Base-by-base conservation (phyloP, 2,329 filamentous ascomycete genomes). In the Nigrospora oryzae region DNA sequence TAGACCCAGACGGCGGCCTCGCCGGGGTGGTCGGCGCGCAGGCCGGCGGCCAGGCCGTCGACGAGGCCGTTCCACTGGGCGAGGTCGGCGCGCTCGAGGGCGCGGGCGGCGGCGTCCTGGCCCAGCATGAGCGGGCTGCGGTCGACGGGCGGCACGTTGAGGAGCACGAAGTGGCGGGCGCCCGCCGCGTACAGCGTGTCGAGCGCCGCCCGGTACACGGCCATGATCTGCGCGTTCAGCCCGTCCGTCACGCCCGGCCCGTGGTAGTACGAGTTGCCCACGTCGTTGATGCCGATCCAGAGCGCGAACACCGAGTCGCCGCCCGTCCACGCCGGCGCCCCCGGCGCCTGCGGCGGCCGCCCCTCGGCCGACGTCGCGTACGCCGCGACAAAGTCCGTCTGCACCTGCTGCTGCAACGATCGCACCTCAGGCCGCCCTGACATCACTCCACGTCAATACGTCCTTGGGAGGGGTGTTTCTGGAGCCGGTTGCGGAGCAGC, bases 121-220 rank as follows among this genome's bases (percentile, higher is more conserved):
- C 55, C 62, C 8, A 68, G 52, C 0, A 68, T 72, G 42, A 74
- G 51, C 0, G 78, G 78, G 35, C 70, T 70, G 11, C 73, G 66
- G 45, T 83, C 69, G 3, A 82, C 60, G 1, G 74, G 75, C 2
- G 81, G 80, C 0, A 82, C 77, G 43, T 71, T 79, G 30, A 84
- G 49, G 43, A 83, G 69, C 2, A 73, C 65, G 48, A 83, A 83
- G 45, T 80, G 79, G 5, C 79, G 64, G 2, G 70, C 70, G 0
- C 79, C 79, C 3, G 66, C 63, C 3, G 62, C 56, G 49, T 79
- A 79, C 7, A 84, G 61, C 16, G 66, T 46, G 44, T 68, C 60
- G 0, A 72, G 54, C 1, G 73, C 56, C 4, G 56, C 56, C 12
- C 64, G 64, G 44, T 73, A 74, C 16, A 65, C 62, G 1, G 55